Evolutionary conservation across 495 filamentous ascomycete species (phyloP), one percentile per base, ranked within the genome.

Genomic region (Penicillium soppii): DNA sequence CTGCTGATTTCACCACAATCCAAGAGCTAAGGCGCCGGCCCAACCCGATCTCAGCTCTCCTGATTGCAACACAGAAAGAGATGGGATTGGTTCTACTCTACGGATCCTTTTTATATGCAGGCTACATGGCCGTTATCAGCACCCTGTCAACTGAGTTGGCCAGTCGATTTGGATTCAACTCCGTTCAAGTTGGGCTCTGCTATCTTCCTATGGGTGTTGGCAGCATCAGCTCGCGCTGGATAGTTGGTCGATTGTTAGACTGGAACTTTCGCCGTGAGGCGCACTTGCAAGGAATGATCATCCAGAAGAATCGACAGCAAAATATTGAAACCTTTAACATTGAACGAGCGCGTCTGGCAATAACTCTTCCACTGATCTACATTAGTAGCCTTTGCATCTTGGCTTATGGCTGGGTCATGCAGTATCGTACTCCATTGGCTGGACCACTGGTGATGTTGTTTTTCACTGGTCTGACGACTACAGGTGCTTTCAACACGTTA

Each of bases 331-430:
- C 57, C 1, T 70, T 76, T 30, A 59, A 68, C 7, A 67, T 77
- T 47, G 75, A 79, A 54, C 70, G 54, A 40, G 65, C 62, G 0
- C 68, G 77, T 0, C 57, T 82, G 7, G 33, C 64, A 16, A 57
- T 77, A 27, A 59, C 61, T 0, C 40, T 75, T 6, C 66, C 69
- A 7, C 47, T 77, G 7, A 53, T 75, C 6, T 68, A 72, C 40
- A 3, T 70, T 4, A 58, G 57, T 0, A 53, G 56, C 30, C 43
- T 58, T 5, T 47, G 55, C 2, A 52, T 76, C 10, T 50, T 79
- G 12, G 62, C 62, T 0, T 82, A 78, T 54, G 74, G 75, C 25
- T 82, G 79, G 78, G 65, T 71, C 1, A 70, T 79, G 57, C 30
- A 75, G 7, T 61, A 57, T 27, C 50, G 50, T 0, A 62, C 65